Base-by-base conservation (phyloP, 495 filamentous ascomycete genomes). In the Neurospora pannonica region DNA sequence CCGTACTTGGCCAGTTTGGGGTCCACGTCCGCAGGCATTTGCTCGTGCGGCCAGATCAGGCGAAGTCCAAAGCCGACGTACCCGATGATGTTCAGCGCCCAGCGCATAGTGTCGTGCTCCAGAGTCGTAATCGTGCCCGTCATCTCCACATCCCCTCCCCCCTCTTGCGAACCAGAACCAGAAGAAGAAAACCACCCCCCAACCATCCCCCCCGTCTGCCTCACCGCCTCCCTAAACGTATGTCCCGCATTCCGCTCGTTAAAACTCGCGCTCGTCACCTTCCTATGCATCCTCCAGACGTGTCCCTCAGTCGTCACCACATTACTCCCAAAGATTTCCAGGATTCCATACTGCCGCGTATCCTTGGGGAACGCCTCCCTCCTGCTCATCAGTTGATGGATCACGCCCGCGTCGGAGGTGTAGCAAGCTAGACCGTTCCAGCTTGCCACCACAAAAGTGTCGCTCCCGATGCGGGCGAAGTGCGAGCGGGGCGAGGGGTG, bases 361-460 rank as follows among this genome's bases (percentile, higher is more conserved):
- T 90, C 87, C 78, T 94, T 94, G 34, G 90, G 90, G 76, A 93
- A 93, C 70, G 89, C 88, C 78, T 89, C 89, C 43, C 89, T 86
- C 42, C 89, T 81, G 5, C 84, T 82, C 1, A 88, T 88, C 38
- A 94, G 83, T 77, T 90, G 87, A 72, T 83, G 83, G 72, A 92
- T 88, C 15, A 86, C 85, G 38, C 89, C 88, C 36, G 91, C 84
- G 79, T 87, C 86, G 31, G 87, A 85, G 0, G 87, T 87, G 67
- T 83, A 87, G 40, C 90, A 73, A 31, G 83, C 75, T 21, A 87
- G 80, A 19, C 72, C 76, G 11, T 78, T 79, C 1, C 90, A 88
- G 1, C 86, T 82, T 3, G 89, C 89, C 38, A 86, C 77, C 5
- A 92, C 38, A 78, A 93, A 89, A 17, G 84, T 83, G 60, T 84